phyloP scores from a whole-genome alignment of 1,284 basidiomycete species.

The Fomitopsis palustris region DNA sequence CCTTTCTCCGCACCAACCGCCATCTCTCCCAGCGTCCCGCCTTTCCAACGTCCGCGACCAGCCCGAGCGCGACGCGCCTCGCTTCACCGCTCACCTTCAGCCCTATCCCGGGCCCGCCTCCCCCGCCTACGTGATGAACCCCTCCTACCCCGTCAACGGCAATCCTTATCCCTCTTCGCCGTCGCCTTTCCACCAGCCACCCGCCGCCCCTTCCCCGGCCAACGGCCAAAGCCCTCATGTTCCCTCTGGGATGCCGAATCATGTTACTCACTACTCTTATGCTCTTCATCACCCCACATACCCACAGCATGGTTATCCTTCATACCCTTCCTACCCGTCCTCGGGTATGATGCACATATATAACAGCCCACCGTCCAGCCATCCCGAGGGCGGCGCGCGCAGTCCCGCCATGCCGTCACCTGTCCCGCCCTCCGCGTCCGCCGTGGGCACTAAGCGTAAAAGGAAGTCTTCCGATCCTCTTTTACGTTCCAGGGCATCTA shows the following conservation, averaged over 20 bases:
- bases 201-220: constrained; percentile 35
- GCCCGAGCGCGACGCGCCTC: constrained; percentile 25
- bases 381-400: constrained; percentile 16
- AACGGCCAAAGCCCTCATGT: constrained; percentile 36
- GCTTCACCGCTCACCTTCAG: constrained; percentile 45
- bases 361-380: constrained; percentile 36
- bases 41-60: constrained; percentile 37
- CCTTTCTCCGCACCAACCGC: constrained; percentile 2
- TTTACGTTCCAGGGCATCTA: constrained; percentile 44
- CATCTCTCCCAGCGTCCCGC: constrained; percentile 30
- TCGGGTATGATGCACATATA: constrained; percentile 58
- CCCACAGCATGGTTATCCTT: constrained; percentile 37
- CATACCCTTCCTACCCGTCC: constrained; percentile 60
- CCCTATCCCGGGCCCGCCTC: constrained; percentile 41
- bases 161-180: constrained; percentile 39
- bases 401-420: constrained; percentile 17
- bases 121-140: constrained; percentile 54
- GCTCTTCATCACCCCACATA: constrained; percentile 54
- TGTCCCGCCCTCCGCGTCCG: constrained; percentile 19
- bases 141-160: constrained; percentile 53
- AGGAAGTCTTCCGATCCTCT: constrained; percentile 47
- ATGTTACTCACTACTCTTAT: constrained; percentile 47
- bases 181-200: constrained; percentile 53
- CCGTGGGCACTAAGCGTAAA: constrained; percentile 57
- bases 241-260: constrained; percentile 40